Evolutionary conservation across 176 grass and related monocot species (phyloP).

Genomic region (Oryza longistaminata): DNA sequence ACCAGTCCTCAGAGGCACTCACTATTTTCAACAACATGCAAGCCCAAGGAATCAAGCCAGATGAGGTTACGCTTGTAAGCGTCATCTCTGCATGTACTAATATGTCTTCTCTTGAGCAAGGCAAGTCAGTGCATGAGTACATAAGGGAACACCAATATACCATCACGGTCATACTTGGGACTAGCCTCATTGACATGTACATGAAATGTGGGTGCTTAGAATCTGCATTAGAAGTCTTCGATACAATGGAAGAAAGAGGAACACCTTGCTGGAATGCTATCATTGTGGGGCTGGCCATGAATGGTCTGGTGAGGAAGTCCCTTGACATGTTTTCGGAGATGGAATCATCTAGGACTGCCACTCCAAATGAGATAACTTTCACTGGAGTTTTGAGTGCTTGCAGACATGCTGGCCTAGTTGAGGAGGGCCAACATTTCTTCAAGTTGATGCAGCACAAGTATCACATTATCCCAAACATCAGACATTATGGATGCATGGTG

Average conservation of each 20-base stretch:
- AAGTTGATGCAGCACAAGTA: slow-evolving; percentile 72
- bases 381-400: slow-evolving; percentile 86
- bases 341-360: slow-evolving; percentile 52
- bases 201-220: slow-evolving; percentile 82
- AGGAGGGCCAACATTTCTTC: slow-evolving; percentile 72
- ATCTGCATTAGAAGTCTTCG: slow-evolving; percentile 71
- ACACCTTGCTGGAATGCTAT: slow-evolving; percentile 82
- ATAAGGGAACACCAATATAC: slow-evolving; percentile 54
- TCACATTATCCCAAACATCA: slow-evolving; percentile 70
- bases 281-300: slow-evolving; percentile 78
- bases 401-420: slow-evolving; percentile 72
- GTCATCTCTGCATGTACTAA: slow-evolving; percentile 73
- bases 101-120: slow-evolving; percentile 73
- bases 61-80: slow-evolving; percentile 70
- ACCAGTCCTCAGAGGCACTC: slow-evolving; percentile 62
- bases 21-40: slow-evolving; percentile 64
- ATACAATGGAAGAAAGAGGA: slow-evolving; percentile 55
- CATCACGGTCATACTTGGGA: slow-evolving; percentile 60
- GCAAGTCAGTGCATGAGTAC: slow-evolving; percentile 72
- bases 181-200: slow-evolving; percentile 90
- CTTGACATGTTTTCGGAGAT: slow-evolving; percentile 73
- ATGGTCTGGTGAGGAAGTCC: slow-evolving; percentile 66
- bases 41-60: slow-evolving; percentile 53
- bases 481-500: slow-evolving; percentile 90
- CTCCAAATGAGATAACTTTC: slow-evolving; percentile 87